These are phyloP conservation scores for Dacryopinax primogenitus DNA, from an alignment of 768 basidiomycete species.

Conservation along the genomic window DNA sequence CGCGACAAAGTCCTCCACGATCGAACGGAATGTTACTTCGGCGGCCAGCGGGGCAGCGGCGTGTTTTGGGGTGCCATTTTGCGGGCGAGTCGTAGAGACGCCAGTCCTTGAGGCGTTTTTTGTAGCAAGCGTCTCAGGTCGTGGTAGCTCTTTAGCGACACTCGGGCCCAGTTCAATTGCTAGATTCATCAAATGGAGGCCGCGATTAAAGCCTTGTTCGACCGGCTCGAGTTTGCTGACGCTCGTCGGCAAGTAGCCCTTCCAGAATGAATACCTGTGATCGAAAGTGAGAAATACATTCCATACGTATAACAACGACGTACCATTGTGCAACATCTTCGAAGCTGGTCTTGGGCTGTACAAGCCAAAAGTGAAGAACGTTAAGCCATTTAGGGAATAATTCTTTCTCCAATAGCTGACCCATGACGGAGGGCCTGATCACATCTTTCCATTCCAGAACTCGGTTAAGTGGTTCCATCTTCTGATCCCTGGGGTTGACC, in stretches of 20 bases:
- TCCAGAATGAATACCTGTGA: slow-evolving; percentile 57
- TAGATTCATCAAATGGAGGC: slow-evolving; percentile 85
- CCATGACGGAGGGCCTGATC: slow-evolving; percentile 62
- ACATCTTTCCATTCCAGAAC: slow-evolving; percentile 67
- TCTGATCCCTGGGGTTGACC: slow-evolving; percentile 81
- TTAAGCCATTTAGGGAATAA: slow-evolving; percentile 98
- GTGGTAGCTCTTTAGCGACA: slow-evolving; percentile 51
- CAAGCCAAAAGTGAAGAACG: slow-evolving; percentile 80
- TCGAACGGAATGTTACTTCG: slow-evolving; percentile 83
- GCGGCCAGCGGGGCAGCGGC: slow-evolving; percentile 12
- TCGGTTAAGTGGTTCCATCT: slow-evolving; percentile 65
- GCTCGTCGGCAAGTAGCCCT: slow-evolving; percentile 55
- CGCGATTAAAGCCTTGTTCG: slow-evolving; percentile 68
- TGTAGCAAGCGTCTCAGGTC: slow-evolving; percentile 40
- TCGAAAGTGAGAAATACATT: background rate
- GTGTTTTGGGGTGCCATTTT: slow-evolving; percentile 37
- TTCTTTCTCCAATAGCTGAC: slow-evolving; percentile 73
- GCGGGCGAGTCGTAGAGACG: too few species aligned
- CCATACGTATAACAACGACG: slow-evolving; percentile 19
- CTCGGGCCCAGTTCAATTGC: slow-evolving; percentile 77
- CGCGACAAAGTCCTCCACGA: slow-evolving; percentile 84
- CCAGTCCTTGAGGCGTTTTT: slow-evolving; percentile 25
- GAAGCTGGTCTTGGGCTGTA: slow-evolving; percentile 75
- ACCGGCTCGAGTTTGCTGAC: slow-evolving; percentile 56
- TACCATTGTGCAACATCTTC: slow-evolving; percentile 94